Evolutionary conservation across 306 rosid species (phyloP), one percentile per base, ranked within the genome.

Genomic region (Trifolium subterraneum): DNA sequence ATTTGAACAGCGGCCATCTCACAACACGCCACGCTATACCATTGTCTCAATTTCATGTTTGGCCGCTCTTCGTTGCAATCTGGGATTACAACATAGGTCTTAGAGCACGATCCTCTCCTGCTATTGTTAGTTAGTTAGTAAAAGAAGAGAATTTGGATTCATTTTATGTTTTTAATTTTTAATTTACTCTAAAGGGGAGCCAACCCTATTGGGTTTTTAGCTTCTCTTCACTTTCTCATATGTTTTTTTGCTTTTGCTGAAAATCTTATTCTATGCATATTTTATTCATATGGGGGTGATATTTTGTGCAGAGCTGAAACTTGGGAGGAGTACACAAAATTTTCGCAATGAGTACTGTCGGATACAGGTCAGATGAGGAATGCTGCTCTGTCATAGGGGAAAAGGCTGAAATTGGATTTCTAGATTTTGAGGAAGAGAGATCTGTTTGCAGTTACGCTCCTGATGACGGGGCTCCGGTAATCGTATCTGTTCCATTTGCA

Each of bases 371-470:
- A 78, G 96, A 69, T 7, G 97, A 84, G 1, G 99, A 90, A 58
- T 77, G 87, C 79, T 77, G 87, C 79, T 94, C 99, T 10, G 90
- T 85, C 59, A 86, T 94, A 33, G 92, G 87, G 73, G 93, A 76
- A 25, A 90, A 85, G 72, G 99, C 90, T 47, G 96, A 94, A 70
- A 81, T 94, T 1, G 88, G 90, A 11, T 94, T 81, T 72, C 79
- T 94, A 7, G 99, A 94, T 84, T 94, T 81, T 12, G 90, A 82
- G 50, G 95, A 92, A 78, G 90, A 94, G 81, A 81, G 74, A 70
- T 90, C 96, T 61, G 86, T 87, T 73, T 86, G 94, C 77, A 88
- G 90, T 83, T 88, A 88, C 55, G 48, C 73, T 64, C 83, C 80
- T 1, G 27, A 19, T 25, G 87, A 79, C 56, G 93, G 81, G 79